Evolutionary conservation across 2,329 filamentous ascomycete genomes (phyloP).

Genomic region (Leptoxyphium fumago): DNA sequence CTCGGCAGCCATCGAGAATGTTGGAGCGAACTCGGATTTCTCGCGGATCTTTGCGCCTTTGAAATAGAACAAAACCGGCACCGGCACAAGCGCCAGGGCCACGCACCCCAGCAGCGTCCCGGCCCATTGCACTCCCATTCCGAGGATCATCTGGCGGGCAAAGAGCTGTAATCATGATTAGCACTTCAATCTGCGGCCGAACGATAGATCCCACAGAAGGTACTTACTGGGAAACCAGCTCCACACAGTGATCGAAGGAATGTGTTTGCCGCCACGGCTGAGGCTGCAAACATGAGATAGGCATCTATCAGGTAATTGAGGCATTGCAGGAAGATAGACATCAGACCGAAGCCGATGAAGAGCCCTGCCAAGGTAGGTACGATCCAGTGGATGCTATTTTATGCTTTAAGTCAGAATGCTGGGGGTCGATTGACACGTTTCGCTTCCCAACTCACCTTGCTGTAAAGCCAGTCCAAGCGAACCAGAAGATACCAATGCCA

Average conservation of each 20-base stretch:
- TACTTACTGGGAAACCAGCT: conserved; percentile 24
- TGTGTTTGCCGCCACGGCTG: conserved; percentile 41
- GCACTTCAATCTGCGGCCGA: background rate
- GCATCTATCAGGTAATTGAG: conserved; percentile 47
- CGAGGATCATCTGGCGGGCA: conserved; percentile 38
- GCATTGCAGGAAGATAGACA: conserved; percentile 42
- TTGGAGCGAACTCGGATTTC: conserved; percentile 28
- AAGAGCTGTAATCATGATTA: conserved; percentile 29
- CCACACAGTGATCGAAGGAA: conserved; percentile 37
- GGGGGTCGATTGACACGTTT: too few relatives aligned
- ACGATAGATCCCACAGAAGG: background rate
- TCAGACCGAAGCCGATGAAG: conserved; percentile 42
- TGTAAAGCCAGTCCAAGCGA: conserved; percentile 20
- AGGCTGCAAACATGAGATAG: conserved; percentile 41
- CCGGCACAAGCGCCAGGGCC: conserved; percentile 26
- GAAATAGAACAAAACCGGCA: conserved; percentile 30
- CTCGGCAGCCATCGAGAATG: conserved; percentile 8
- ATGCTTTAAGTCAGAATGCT: background rate
- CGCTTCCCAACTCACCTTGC: background rate
- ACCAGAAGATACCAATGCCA: conserved; percentile 20
- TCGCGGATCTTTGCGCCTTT: conserved; percentile 29
- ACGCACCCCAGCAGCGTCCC: conserved; percentile 31
- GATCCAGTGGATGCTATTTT: conserved; percentile 25
- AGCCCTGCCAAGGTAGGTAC: conserved; percentile 30
- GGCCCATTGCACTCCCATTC: conserved; percentile 36